Evolutionary conservation across 2,329 filamentous ascomycete species (phyloP).

Genomic region (Calonectria pteridis): DNA sequence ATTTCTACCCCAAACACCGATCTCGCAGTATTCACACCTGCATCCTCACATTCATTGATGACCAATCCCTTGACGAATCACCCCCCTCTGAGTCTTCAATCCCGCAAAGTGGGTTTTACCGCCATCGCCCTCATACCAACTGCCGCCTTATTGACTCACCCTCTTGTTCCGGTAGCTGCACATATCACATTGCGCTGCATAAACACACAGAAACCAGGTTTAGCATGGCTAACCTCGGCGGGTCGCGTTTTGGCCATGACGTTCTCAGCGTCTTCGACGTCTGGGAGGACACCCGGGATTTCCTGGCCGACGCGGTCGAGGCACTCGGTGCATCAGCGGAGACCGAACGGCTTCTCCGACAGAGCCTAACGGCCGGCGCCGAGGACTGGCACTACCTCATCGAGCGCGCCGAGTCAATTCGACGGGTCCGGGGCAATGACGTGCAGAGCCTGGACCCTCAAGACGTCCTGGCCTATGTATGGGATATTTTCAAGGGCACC

Average conservation of each 20-base stretch:
- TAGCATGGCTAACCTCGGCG: conserved; percentile 30
- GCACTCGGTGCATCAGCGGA: conserved; percentile 45
- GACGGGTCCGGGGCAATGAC: conserved; percentile 24
- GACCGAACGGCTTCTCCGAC: conserved; percentile 42
- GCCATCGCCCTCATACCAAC: background rate
- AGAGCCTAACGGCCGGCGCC: conserved; percentile 49
- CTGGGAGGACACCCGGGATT: conserved; percentile 45
- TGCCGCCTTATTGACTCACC: background rate
- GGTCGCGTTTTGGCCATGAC: conserved; percentile 40
- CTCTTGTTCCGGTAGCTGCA: background rate
- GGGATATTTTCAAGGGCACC: conserved; percentile 36
- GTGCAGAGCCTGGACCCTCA: conserved; percentile 45
- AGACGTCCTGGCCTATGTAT: conserved; percentile 51
- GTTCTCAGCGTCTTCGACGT: conserved; percentile 51
- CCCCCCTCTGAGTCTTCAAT: background rate
- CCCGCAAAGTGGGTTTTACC: background rate
- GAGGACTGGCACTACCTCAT: conserved; percentile 52
- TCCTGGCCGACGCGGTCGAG: conserved; percentile 49
- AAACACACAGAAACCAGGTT: conserved; percentile 10
- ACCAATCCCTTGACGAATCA: background rate
- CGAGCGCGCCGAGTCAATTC: conserved; percentile 50
- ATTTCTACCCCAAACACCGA: conserved; percentile 11
- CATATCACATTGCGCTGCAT: background rate
- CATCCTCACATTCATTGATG: background rate
- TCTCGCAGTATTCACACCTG: background rate